Conservation (phyloP, 345 rosid genomes). For the Salix udensis region DNA sequence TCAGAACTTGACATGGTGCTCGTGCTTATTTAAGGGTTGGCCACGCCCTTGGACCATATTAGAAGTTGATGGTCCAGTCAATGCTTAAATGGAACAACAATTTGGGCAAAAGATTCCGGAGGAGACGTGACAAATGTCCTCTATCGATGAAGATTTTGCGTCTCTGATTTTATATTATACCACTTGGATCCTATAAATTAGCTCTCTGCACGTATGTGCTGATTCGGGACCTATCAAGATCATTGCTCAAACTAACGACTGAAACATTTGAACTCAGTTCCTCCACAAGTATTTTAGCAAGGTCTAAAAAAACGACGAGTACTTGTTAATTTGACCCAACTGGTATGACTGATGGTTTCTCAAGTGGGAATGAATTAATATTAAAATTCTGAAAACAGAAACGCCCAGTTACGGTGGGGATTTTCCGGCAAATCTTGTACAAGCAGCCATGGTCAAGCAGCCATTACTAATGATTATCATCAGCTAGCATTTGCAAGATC, state of each 20-base stretch:
- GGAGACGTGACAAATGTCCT: neutral
- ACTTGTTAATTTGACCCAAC: too few species aligned
- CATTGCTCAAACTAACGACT: too few species aligned
- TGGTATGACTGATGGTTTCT: neutral
- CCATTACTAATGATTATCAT: too few species aligned
- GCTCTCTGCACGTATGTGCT: neutral
- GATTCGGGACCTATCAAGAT: neutral
- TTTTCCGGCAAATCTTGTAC: too few species aligned
- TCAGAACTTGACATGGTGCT: neutral
- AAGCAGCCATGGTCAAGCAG: too few species aligned
- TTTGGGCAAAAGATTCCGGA: neutral
- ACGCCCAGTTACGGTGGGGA: neutral
- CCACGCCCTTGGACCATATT: neutral
- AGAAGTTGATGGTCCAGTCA: neutral
- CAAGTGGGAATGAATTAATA: too few species aligned
- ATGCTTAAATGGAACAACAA: neutral
- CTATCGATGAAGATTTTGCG: neutral
- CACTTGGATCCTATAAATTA: neutral
- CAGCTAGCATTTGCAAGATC: too few species aligned
- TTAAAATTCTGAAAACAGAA: neutral
- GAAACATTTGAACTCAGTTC: too few species aligned
- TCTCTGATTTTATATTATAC: neutral
- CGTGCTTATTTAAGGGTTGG: neutral
- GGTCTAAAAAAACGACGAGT: too few species aligned
- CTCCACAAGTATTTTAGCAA: too few species aligned